Base-by-base conservation (phyloP, 106 monocot genomes). In the Dioscorea zingiberensis region DNA sequence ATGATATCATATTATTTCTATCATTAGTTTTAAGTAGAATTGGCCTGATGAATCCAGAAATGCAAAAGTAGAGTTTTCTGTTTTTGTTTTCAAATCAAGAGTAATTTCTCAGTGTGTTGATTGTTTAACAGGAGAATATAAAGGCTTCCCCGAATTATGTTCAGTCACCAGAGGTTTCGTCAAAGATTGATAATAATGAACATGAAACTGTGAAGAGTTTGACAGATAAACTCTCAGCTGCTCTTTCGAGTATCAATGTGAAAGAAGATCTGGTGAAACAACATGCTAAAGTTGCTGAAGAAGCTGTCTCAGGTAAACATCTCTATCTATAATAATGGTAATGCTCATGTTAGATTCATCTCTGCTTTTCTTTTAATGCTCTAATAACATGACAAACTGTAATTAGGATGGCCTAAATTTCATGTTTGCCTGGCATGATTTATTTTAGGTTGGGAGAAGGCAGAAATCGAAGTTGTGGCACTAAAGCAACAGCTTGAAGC, bases 281-380 rank as follows among this genome's bases (percentile, higher is more conserved):
- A 59, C 87, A 87, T 73, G 75, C 79, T 18, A 79, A 87, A 77
- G 87, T 87, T 80, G 82, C 87, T 28, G 87, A 83, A 74, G 87
- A 87, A 73, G 87, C 87, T 49, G 73, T 87, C 60, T 76, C 67
- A 79, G 87, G 87, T 87, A 76, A 38, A 38, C 9, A 38, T 38
- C 38, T 38, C 38, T 10, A 38, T 38, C 4, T 38, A 38, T 38
- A 38, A 38, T 6, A 38, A 38, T 2, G 38, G 9, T 38, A 38
- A 38, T 38, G 38, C 38, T 6, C n/a, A n/a, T n/a, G n/a, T n/a
- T n/a, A n/a, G n/a, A n/a, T n/a, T n/a, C n/a, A n/a, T n/a, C n/a
- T n/a, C n/a, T n/a, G n/a, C n/a, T n/a, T n/a, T n/a, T n/a, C n/a
- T n/a, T n/a, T n/a, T n/a, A n/a, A n/a, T n/a, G n/a, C n/a, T n/a